Base-by-base conservation (phyloP, 257 asterid species). In the Orobanche coerulescens region DNA sequence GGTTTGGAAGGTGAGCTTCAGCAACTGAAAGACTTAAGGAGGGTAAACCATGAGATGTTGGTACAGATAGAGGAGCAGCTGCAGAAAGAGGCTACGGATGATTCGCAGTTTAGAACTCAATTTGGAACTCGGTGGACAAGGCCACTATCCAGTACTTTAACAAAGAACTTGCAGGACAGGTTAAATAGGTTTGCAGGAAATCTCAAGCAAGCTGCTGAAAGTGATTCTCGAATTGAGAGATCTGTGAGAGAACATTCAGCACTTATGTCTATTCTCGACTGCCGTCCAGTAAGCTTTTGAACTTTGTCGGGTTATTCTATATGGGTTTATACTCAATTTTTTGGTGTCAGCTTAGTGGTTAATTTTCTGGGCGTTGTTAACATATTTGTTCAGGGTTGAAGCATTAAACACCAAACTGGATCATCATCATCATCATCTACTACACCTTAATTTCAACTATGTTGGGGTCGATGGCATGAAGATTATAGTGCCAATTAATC, bases 81-180 rank as follows among this genome's bases (percentile, higher is more conserved):
- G 81, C 95, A 89, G 78, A 88, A 89, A 78, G 98, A 89, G 78
- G 84, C 95, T 26, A 60, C 75, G 1, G 98, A 93, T 74, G 97
- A 93, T 79, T 77, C 89, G 33, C 95, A 89, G 57, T 93, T 93
- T 68, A 84, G 98, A 75, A 93, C 69, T 69, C 96, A 93, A 71
- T 89, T 89, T 76, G 99, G 96, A 71, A 77, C 86, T 16, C 81
- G 94, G 63, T 93, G 97, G 99, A 86, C 92, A 33, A 80, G 99
- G 65, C 97, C 99, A 61, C 97, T 86, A 68, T 93, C 97, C 50
- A 89, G 90, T 82, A 86, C 99, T 43, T 74, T 93, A 58, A 93
- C 94, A 44, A 89, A 86, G 76, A 89, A 84, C 71, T 74, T 89
- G 75, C 87, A 71, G 68, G 99, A 93, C 71, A 82, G 96, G 71